Percentiles rank a stretch among this genome's conserved stretches.
phyloP scores from a whole-genome alignment of 148 eudicot species.

The Polygonum maritimum region DNA sequence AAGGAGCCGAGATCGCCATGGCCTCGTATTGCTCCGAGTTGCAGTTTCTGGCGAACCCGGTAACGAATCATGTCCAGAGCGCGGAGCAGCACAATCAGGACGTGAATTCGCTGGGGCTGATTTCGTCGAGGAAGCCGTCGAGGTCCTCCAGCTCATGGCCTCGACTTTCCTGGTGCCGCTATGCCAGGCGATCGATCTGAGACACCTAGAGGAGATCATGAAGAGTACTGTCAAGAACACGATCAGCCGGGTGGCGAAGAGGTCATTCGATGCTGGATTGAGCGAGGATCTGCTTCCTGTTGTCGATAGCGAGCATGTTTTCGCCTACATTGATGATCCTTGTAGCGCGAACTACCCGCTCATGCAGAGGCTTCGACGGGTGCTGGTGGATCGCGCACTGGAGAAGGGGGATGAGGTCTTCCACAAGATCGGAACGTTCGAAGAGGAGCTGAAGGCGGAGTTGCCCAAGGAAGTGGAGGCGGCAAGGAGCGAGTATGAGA shows the following conservation, averaged over 20 bases:
- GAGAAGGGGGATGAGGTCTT: slow-evolving; percentile 20
- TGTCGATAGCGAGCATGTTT: slow-evolving; percentile 25
- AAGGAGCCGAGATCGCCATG: slow-evolving; percentile 41
- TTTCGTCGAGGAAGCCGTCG: slow-evolving; percentile 29
- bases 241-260: slow-evolving; percentile 25
- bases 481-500: slow-evolving; percentile 9
- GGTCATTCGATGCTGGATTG: slow-evolving; percentile 3
- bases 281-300: slow-evolving; percentile 23
- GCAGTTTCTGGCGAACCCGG: slow-evolving; percentile 29
- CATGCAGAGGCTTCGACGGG: slow-evolving; percentile 28
- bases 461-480: slow-evolving; percentile 21
- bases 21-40: slow-evolving; percentile 31
- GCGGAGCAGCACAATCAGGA: slow-evolving; percentile 12
- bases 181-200: slow-evolving; percentile 34
- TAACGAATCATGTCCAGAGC: slow-evolving; percentile 20
- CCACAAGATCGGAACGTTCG: slow-evolving; percentile 23
- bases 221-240: slow-evolving; percentile 23
- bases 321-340: slow-evolving; percentile 31
- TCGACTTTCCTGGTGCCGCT: slow-evolving; percentile 26
- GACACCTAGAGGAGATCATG: slow-evolving; percentile 33
- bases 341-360: slow-evolving; percentile 24
- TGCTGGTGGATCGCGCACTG: slow-evolving; percentile 28
- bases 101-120: slow-evolving; percentile 18
- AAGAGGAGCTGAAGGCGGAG: slow-evolving; percentile 9
- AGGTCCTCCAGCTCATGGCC: slow-evolving; percentile 32